A percentile compares a stretch with the other conserved stretches of the same genome.
Evolutionary conservation across 768 basidiomycete genomes (phyloP).

Genomic region (Ramaria sp.): DNA sequence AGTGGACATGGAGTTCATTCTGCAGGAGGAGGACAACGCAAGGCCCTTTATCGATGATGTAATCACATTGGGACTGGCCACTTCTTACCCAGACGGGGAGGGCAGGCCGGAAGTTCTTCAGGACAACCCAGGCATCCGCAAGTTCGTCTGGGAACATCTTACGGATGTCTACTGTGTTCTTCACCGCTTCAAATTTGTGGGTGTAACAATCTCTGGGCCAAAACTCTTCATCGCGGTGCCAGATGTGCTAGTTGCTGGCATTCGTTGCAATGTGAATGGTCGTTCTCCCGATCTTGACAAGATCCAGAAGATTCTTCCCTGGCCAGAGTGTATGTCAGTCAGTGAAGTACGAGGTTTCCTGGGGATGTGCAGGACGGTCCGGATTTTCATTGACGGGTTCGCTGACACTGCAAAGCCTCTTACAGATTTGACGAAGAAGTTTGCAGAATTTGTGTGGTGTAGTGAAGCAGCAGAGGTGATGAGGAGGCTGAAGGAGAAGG

Average conservation of each 20-base stretch:
- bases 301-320: slow-evolving; percentile 16
- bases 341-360: slow-evolving; percentile 20
- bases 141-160: slow-evolving; percentile 10
- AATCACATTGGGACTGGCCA: slow-evolving; percentile 16
- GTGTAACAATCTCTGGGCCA: slow-evolving; percentile 11
- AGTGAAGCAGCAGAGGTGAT: slow-evolving; percentile 10
- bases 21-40: slow-evolving; percentile 17
- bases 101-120: slow-evolving; percentile 13
- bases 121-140: slow-evolving; percentile 7
- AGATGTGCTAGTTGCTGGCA: slow-evolving; percentile 1
- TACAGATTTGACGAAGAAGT: slow-evolving; percentile 18
- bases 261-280: slow-evolving; percentile 10
- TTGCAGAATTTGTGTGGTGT: slow-evolving; percentile 16
- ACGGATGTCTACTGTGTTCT: slow-evolving; percentile 3
- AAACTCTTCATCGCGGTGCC: slow-evolving; percentile 9
- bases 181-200: not conserved
- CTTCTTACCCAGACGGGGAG: slow-evolving; percentile 16
- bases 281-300: slow-evolving; percentile 2
- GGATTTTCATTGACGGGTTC: slow-evolving; percentile 22
- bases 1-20: slow-evolving; percentile 5
- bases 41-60: slow-evolving; percentile 13
- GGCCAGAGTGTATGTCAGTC: slow-evolving; percentile 17
- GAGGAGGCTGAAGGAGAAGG: slow-evolving; percentile 15
- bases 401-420: slow-evolving; percentile 15
- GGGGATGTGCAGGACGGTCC: slow-evolving; percentile 17